Evolutionary conservation across 2,329 filamentous ascomycete species (phyloP), one percentile per base, ranked within the genome.

Genomic region (Epichloe festucae): DNA sequence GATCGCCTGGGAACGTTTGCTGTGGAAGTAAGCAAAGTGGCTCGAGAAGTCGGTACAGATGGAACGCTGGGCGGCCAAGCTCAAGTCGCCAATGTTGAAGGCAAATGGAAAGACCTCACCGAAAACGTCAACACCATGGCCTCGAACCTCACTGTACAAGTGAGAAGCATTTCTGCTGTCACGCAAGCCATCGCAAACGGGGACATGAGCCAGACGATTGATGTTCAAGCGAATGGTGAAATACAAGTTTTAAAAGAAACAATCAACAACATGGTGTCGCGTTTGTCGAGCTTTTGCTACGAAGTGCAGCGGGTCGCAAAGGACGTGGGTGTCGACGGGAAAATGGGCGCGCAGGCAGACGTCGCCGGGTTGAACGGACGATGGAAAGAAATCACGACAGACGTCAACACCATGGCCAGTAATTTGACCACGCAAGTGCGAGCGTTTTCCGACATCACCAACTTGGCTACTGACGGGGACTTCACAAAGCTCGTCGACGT

Each of bases 231-330:
- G 50, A 89, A 91, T 68, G 91, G 91, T 69, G 91, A 97, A 69
- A 95, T 97, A 57, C 79, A 93, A 57, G 84, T 95, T 3, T 73
- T 97, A 49, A 96, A 96, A 66, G 89, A 94, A 63, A 97, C 91
- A 43, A 95, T 96, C 73, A 96, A 96, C 67, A 91, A 96, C 81
- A 96, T 96, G 91, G 91, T 97, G 58, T 90, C 90, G 65, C 82
- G 91, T 56, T 73, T 98, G 48, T 94, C 93, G 54, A 91, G 91
- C 57, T 97, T 96, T 79, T 95, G 90, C 52, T 89, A 94, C 59
- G 90, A 95, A 64, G 86, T 98, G 57, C 93, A 97, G 70, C 81
- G 90, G 60, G 91, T 98, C 34, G 91, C 91, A 53, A 90, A 93
- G 62, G 93, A 97, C 67, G 93, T 97, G 59, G 91, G 91, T 58